Evolutionary conservation across 2,329 filamentous ascomycete genomes (phyloP).

Genomic region (Penicillium sp.): DNA sequence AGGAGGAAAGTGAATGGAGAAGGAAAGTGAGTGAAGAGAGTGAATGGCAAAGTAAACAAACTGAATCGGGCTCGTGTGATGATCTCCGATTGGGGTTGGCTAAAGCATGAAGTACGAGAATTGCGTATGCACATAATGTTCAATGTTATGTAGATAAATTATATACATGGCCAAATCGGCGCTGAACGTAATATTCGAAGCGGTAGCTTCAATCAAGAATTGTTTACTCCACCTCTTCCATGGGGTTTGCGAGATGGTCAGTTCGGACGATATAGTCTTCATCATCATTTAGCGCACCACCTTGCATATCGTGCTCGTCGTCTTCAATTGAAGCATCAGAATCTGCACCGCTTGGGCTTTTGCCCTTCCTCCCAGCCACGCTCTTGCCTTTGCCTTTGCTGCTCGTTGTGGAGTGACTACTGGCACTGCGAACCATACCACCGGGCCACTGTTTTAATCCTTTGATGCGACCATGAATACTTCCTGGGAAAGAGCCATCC

Average conservation of each 20-base stretch:
- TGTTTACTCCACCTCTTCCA: constrained; percentile 19
- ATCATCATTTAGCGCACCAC: constrained; percentile 25
- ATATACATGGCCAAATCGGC: constrained; percentile 2
- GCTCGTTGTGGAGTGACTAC: constrained; percentile 8
- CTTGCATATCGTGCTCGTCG: constrained; percentile 25
- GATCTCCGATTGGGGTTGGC: not conserved
- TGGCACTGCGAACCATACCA: constrained; percentile 27
- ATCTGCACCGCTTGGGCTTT: not conserved
- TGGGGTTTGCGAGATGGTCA: constrained; percentile 33
- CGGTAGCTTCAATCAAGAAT: not conserved
- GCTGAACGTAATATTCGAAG: not conserved
- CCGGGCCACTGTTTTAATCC: constrained; percentile 33
- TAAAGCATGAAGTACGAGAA: not conserved
- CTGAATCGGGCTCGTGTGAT: too few species aligned
- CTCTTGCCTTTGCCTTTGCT: constrained; percentile 3
- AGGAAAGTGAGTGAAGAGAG: not conserved
- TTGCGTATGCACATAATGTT: not conserved
- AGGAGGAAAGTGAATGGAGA: not conserved
- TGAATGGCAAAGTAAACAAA: not conserved
- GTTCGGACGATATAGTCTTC: constrained; percentile 42
- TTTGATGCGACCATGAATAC: constrained; percentile 28
- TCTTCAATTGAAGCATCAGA: constrained; percentile 25
- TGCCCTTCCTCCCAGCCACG: not conserved
- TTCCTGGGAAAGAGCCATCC: constrained; percentile 15
- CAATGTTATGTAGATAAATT: not conserved